These are phyloP conservation scores for Paecilomyces niveus DNA, from an alignment of 2,329 filamentous ascomycete species.

Conservation along the genomic window DNA sequence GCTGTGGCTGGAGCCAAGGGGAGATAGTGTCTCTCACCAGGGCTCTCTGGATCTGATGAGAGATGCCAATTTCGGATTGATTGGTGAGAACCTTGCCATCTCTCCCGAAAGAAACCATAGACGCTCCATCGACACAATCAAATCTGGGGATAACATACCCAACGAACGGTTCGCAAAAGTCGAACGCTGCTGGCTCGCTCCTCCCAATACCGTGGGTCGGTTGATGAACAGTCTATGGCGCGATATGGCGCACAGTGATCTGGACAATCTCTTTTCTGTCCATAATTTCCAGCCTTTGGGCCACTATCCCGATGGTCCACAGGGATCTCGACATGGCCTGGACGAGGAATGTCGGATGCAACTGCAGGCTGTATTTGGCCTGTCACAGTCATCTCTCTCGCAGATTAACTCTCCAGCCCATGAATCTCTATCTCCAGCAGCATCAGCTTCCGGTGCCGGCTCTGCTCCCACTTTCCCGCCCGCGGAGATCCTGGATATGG, in stretches of 20 bases:
- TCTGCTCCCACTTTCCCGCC: conserved; percentile 38
- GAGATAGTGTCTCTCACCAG: conserved; percentile 20
- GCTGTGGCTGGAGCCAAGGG: conserved; percentile 29
- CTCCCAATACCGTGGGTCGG: conserved; percentile 29
- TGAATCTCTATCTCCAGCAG: conserved; percentile 10
- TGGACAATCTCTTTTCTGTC: conserved; percentile 35
- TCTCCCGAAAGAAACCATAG: conserved; percentile 16
- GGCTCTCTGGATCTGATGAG: conserved; percentile 21
- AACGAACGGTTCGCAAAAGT: conserved; percentile 37
- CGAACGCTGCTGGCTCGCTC: conserved; percentile 36
- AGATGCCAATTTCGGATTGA: conserved; percentile 16
- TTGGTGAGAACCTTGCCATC: conserved; percentile 13
- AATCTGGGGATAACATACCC: conserved; percentile 23
- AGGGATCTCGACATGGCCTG: conserved; percentile 29
- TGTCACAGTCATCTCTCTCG: conserved; percentile 10
- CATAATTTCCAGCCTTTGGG: conserved; percentile 14
- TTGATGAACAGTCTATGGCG: conserved; percentile 37
- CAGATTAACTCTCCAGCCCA: conserved; percentile 12
- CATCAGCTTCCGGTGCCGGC: conserved; percentile 14
- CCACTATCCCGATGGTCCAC: conserved; percentile 14
- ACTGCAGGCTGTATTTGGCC: conserved; percentile 31
- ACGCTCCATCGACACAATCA: conserved; percentile 15
- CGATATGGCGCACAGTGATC: conserved; percentile 26
- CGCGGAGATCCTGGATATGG: conserved; percentile 48
- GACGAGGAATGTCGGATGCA: conserved; percentile 36